A percentile compares a stretch with the other conserved stretches of the same genome.
Conservation (phyloP, 2,329 filamentous ascomycete species). For the Exophiala oligosperma region DNA sequence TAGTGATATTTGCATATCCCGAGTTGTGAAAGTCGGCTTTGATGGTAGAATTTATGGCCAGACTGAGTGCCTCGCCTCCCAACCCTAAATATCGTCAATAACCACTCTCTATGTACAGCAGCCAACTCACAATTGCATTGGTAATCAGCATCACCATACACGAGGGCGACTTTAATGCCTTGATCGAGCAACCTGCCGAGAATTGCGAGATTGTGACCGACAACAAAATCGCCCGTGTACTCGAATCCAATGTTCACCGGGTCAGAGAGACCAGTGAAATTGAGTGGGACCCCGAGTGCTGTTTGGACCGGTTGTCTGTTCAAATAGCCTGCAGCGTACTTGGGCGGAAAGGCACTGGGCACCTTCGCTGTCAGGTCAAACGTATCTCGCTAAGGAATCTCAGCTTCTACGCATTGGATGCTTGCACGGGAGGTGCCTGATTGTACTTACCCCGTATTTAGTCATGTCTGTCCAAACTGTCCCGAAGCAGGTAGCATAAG, state of each 20-base stretch:
- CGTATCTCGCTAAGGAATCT: constrained; percentile 38
- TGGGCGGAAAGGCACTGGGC: constrained; percentile 47
- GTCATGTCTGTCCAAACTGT: constrained; percentile 40
- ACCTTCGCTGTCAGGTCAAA: constrained; percentile 52
- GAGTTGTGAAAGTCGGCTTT: constrained; percentile 48
- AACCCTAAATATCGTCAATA: constrained; percentile 39
- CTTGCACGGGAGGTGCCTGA: neutral
- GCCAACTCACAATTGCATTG: constrained; percentile 48
- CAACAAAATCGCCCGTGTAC: constrained; percentile 34
- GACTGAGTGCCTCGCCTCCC: constrained; percentile 54
- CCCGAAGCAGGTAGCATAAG: constrained; percentile 41
- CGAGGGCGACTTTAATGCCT: constrained; percentile 52
- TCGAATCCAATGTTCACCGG: constrained; percentile 54
- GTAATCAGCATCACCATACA: constrained; percentile 57
- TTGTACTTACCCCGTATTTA: constrained; percentile 34
- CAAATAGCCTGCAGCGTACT: constrained; percentile 52
- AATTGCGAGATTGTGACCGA: constrained; percentile 32
- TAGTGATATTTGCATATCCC: constrained; percentile 49
- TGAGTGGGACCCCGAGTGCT: constrained; percentile 61
- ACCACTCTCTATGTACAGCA: no score
- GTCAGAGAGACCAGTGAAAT: constrained; percentile 51
- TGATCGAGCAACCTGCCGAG: constrained; percentile 51
- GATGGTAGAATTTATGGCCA: constrained; percentile 49
- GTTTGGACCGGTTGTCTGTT: constrained; percentile 58
- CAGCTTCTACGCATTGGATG: no score